phyloP scores from a whole-genome alignment of 805 yeast genomes.

The Cyberlindnera xishuangbannaensis region DNA sequence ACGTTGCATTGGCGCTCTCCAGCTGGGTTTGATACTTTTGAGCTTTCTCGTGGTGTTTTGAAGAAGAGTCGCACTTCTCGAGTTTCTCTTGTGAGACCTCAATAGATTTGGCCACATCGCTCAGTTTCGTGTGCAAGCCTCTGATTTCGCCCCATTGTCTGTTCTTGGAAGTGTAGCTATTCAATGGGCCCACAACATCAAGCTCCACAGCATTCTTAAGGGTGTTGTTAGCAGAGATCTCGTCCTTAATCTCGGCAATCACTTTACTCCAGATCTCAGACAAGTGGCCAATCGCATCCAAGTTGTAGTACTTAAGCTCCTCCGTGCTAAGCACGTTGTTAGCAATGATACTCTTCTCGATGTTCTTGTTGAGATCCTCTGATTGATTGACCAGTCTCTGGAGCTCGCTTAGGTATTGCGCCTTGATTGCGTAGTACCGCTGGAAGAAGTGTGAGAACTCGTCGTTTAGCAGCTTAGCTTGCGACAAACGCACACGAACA shows the following conservation, averaged over 20 bases:
- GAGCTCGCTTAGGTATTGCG: conserved; percentile 19
- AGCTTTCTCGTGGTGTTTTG: conserved; percentile 20
- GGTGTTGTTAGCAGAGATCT: conserved; percentile 44
- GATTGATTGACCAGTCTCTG: conserved; percentile 17
- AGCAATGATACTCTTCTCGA: conserved; percentile 28
- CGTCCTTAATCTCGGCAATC: conserved; percentile 37
- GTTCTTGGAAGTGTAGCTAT: conserved; percentile 47
- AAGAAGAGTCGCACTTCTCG: conserved; percentile 29
- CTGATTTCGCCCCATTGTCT: conserved; percentile 50
- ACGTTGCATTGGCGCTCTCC: conserved; percentile 44
- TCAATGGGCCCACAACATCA: conserved; percentile 52
- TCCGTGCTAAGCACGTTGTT: conserved; percentile 37
- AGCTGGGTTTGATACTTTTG: conserved; percentile 35
- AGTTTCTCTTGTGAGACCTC: conserved; percentile 37
- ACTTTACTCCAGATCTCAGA: conserved; percentile 40
- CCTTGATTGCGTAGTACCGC: conserved; percentile 29
- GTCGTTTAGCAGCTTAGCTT: conserved; percentile 50
- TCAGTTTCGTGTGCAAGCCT: conserved; percentile 35
- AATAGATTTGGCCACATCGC: conserved; percentile 37
- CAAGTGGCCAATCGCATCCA: conserved; percentile 42
- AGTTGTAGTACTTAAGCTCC: conserved; percentile 43
- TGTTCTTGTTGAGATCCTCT: conserved; percentile 29
- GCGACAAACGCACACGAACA: conserved; percentile 49
- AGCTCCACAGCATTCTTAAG: conserved; percentile 40
- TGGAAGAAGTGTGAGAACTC: conserved; percentile 58